These are phyloP conservation scores for Mortierella antarctica DNA, from an alignment of 192 early-diverging fungal species.

Conservation along the genomic window DNA sequence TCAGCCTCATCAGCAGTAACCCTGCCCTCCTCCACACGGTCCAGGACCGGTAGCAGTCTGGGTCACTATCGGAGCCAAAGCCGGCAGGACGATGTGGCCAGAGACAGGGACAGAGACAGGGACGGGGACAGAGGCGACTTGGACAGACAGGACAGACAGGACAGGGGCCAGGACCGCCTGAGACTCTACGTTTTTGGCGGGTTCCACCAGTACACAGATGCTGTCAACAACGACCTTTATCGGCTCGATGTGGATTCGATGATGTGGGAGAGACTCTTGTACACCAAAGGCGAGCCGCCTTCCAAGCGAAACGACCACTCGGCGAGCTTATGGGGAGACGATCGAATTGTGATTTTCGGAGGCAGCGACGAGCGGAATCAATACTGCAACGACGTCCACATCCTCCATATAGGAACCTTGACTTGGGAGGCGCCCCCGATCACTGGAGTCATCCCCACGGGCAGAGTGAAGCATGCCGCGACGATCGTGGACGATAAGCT, in stretches of 20 bases:
- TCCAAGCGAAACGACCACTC: constrained; percentile 73
- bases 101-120: background rate
- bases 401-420: constrained; percentile 69
- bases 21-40: background rate
- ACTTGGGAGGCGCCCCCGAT: constrained; percentile 70
- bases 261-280: constrained; percentile 64
- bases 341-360: constrained; percentile 74
- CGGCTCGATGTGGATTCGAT: constrained; percentile 57
- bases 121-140: background rate
- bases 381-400: constrained; percentile 66
- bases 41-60: constrained; percentile 20
- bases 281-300: constrained; percentile 62
- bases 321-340: constrained; percentile 64
- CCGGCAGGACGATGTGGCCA: constrained; percentile 23
- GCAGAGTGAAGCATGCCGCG: constrained; percentile 68
- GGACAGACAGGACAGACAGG: background rate
- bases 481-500: constrained; percentile 70
- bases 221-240: constrained; percentile 73
- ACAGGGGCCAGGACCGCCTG: constrained; percentile 26
- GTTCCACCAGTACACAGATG: constrained; percentile 74
- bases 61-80: constrained; percentile 22
- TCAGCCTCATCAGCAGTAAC: constrained; percentile 1
- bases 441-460: constrained; percentile 59
- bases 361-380: constrained; percentile 66
- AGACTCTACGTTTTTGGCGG: constrained; percentile 69